Evolutionary conservation across 352 stramenopile genomes (phyloP).

Genomic region (Blastocystis sp.): DNA sequence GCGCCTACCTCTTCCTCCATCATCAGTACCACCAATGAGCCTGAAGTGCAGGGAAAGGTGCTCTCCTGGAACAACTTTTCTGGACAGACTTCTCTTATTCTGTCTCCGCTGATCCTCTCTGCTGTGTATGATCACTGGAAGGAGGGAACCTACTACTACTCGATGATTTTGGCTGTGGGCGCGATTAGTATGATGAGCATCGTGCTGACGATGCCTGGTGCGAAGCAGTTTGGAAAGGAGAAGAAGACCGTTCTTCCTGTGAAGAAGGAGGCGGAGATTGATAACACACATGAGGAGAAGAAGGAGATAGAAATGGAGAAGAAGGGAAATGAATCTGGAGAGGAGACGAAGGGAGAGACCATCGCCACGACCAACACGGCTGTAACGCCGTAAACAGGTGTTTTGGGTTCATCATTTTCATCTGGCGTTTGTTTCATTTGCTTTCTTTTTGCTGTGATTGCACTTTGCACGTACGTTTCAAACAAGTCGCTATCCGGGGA

Average conservation of each 20-base stretch:
- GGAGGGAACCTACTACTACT: conserved; percentile 31
- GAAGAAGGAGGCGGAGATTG: conserved; percentile 2
- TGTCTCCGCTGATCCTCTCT: conserved; percentile 6
- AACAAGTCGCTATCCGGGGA: no score
- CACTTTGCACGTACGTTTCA: no score
- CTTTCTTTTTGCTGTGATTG: no score
- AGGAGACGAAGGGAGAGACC: not conserved
- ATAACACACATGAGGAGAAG: not conserved
- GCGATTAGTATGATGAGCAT: not conserved
- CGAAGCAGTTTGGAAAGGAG: conserved; percentile 38
- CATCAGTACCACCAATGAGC: conserved; percentile 30
- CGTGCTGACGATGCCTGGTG: not conserved
- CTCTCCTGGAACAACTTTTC: conserved; percentile 25
- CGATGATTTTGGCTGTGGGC: not conserved
- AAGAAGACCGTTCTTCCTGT: not conserved
- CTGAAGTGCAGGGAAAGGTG: conserved; percentile 42
- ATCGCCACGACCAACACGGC: not conserved
- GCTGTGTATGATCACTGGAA: not conserved
- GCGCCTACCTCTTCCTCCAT: conserved; percentile 12
- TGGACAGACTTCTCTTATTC: not conserved
- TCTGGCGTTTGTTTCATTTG: no score
- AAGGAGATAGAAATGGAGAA: not conserved
- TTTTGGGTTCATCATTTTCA: not conserved
- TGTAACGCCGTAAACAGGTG: not conserved
- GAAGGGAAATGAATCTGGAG: not conserved